Conservation (phyloP, 2,329 filamentous ascomycete genomes). For the Pseudocercospora eumusae region DNA sequence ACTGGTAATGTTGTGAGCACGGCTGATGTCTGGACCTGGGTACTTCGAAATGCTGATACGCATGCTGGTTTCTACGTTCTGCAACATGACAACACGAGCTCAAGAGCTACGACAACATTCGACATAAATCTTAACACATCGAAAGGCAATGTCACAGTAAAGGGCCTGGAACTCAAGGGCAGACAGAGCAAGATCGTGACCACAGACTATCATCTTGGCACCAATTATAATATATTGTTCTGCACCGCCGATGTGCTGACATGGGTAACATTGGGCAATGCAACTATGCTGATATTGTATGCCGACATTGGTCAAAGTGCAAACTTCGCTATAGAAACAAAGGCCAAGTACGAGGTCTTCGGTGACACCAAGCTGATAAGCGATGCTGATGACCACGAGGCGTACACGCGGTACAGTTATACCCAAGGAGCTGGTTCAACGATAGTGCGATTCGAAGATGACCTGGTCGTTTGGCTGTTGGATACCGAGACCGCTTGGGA, state of each 20-base stretch:
- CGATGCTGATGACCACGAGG: conserved; percentile 19
- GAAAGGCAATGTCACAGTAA: conserved; percentile 56
- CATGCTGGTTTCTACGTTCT: conserved; percentile 62
- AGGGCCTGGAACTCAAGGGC: conserved; percentile 60
- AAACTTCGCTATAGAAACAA: conserved; percentile 23
- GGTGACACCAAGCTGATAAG: neutral
- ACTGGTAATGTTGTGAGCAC: conserved; percentile 52
- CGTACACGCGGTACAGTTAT: conserved; percentile 22
- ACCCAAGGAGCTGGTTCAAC: conserved; percentile 32
- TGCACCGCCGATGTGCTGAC: conserved; percentile 59
- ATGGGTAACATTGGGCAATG: conserved; percentile 42
- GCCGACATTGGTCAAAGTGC: conserved; percentile 25
- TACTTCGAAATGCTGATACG: conserved; percentile 61
- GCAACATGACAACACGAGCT: conserved; percentile 57
- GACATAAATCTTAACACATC: conserved; percentile 55
- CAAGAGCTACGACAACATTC: conserved; percentile 55
- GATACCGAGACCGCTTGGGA: conserved; percentile 58
- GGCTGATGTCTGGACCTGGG: conserved; percentile 54
- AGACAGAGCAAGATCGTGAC: conserved; percentile 64
- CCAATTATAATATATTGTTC: conserved; percentile 50
- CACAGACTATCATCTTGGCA: conserved; percentile 54
- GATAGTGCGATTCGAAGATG: conserved; percentile 53
- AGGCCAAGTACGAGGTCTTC: conserved; percentile 16
- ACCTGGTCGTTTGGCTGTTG: conserved; percentile 55
- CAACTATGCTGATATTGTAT: conserved; percentile 18